These are phyloP conservation scores for Barnettozyma vustinii DNA, from an alignment of 805 yeast genomes.

Conservation along the genomic window DNA sequence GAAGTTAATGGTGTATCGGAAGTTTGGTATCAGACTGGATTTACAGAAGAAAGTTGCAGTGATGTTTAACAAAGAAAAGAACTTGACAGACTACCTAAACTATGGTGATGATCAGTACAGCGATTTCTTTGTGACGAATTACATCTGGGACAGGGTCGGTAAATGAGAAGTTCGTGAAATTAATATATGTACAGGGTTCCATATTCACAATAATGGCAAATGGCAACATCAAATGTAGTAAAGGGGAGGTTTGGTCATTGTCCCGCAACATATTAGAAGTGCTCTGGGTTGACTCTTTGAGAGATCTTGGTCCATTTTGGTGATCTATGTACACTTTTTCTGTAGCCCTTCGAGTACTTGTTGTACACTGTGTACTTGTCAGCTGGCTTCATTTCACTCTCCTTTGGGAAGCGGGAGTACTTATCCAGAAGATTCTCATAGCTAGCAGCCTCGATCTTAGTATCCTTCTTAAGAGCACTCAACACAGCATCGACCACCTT, in stretches of 20 bases:
- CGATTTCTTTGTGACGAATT: slow-evolving; percentile 66
- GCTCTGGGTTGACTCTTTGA: slow-evolving; percentile 68
- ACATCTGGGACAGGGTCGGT: slow-evolving; percentile 61
- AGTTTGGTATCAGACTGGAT: slow-evolving; percentile 52
- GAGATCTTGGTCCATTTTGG: slow-evolving; percentile 91
- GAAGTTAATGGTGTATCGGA: slow-evolving; percentile 54
- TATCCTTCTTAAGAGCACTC: slow-evolving; percentile 36
- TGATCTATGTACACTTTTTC: slow-evolving; percentile 82
- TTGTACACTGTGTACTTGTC: slow-evolving; percentile 88
- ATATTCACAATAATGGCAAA: not conserved
- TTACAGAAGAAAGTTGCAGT: slow-evolving; percentile 37
- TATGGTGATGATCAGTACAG: slow-evolving; percentile 49
- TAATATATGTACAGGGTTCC: slow-evolving; percentile 13
- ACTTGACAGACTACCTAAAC: slow-evolving; percentile 44
- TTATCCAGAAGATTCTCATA: slow-evolving; percentile 22
- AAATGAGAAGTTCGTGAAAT: not conserved
- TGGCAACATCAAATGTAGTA: not conserved
- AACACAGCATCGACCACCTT: slow-evolving; percentile 62
- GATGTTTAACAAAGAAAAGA: slow-evolving; percentile 43
- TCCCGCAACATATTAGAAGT: slow-evolving; percentile 13
- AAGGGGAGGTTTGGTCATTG: not conserved
- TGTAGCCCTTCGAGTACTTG: slow-evolving; percentile 67
- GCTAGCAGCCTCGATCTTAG: slow-evolving; percentile 5
- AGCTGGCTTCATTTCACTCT: slow-evolving; percentile 67
- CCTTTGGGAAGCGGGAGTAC: slow-evolving; percentile 62